Percentiles rank a stretch among this genome's conserved stretches.
Evolutionary conservation across 768 basidiomycete species (phyloP).

Genomic region (Collybiopsis luxurians): DNA sequence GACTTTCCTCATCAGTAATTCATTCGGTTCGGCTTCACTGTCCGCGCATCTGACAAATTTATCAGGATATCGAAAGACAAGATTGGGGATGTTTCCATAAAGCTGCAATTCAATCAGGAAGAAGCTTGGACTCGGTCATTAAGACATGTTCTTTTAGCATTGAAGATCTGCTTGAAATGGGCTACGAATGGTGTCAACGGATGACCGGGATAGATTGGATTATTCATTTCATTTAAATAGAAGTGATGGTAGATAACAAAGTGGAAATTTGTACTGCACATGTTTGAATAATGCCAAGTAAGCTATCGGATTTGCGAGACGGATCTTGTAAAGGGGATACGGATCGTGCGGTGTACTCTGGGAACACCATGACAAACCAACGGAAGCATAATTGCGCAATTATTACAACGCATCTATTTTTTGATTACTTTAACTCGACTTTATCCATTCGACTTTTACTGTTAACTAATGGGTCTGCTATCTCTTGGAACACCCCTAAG

Average conservation of each 20-base stretch:
- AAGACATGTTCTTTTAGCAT: constrained; percentile 83
- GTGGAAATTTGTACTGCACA: too few species aligned
- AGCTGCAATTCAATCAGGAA: constrained; percentile 92
- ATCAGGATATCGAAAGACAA: constrained; percentile 86
- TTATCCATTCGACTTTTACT: neutral
- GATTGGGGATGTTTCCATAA: constrained; percentile 94
- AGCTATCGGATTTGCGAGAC: neutral
- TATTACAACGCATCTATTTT: constrained; percentile 1
- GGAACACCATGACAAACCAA: constrained; percentile 9
- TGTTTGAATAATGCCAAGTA: too few species aligned
- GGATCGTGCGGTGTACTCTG: neutral
- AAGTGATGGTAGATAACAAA: too few species aligned
- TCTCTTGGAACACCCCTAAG: constrained; percentile 89
- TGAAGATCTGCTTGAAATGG: constrained; percentile 89
- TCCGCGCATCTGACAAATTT: constrained; percentile 8
- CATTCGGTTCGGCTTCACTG: constrained; percentile 27
- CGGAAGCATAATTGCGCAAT: constrained; percentile 10
- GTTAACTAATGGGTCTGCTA: constrained; percentile 76
- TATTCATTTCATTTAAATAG: too few species aligned
- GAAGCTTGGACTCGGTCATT: constrained; percentile 95
- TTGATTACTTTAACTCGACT: neutral
- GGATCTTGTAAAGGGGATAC: neutral
- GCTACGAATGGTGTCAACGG: constrained; percentile 75
- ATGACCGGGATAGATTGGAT: constrained; percentile 23
- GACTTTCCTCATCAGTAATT: constrained; percentile 91